Conservation (phyloP, 306 rosid species). For the Pyrus pyrifolia region DNA sequence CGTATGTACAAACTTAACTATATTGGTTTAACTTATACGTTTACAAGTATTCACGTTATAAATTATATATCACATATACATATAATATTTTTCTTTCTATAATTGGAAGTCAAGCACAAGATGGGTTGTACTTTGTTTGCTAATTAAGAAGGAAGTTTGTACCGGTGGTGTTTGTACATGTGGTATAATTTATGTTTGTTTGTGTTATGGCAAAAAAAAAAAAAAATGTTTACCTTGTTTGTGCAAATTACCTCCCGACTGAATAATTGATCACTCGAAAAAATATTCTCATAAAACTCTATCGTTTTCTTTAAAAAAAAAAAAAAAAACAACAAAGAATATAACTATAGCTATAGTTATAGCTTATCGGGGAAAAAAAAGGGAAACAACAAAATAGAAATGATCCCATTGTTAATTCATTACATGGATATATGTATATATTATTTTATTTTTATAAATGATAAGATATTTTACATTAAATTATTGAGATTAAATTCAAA, state of each 20-base stretch:
- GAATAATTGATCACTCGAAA: neutral
- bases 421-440: neutral
- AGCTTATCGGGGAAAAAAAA: no score
- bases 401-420: neutral
- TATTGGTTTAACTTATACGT: neutral
- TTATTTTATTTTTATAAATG: no score
- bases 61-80: neutral
- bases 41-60: neutral
- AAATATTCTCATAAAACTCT: neutral
- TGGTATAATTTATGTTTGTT: neutral
- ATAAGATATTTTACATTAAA: no score
- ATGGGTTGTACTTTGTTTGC: neutral
- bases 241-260: neutral
- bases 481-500: no score
- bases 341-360: no score
- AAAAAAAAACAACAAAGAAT: no score
- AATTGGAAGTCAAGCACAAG: neutral
- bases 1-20: neutral
- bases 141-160: neutral
- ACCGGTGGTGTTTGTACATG: neutral
- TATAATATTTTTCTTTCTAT: neutral
- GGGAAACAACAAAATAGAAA: neutral
- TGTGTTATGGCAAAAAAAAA: neutral
- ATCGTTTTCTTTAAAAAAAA: no score
- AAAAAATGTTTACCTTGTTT: no score